Evolutionary conservation across 106 monocot genomes (phyloP).

Genomic region (Dioscorea zingiberensis): DNA sequence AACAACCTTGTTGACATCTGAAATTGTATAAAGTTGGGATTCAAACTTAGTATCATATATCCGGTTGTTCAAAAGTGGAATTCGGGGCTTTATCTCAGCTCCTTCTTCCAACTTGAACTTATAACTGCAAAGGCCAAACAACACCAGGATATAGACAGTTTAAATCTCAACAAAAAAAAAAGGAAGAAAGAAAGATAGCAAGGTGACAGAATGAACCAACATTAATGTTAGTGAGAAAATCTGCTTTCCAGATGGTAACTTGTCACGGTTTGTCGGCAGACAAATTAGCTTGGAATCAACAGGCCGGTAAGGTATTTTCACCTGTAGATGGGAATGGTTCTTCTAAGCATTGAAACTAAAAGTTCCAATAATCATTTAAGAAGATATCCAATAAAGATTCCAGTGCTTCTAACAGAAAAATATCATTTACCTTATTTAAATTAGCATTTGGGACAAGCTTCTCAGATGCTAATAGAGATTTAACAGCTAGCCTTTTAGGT

Average conservation of each 20-base stretch:
- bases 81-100: constrained; percentile 73
- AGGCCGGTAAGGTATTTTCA: constrained; percentile 74
- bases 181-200: background rate
- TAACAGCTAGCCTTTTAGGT: constrained; percentile 60
- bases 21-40: constrained; percentile 85
- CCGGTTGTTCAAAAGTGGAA: constrained; percentile 81
- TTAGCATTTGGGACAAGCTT: constrained; percentile 73
- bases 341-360: background rate
- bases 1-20: constrained; percentile 79
- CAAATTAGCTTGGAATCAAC: constrained; percentile 54
- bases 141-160: background rate
- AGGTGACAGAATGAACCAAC: constrained; percentile 23
- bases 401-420: background rate
- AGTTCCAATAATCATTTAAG: background rate
- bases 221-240: constrained; percentile 66
- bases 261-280: constrained; percentile 67
- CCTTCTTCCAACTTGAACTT: constrained; percentile 91
- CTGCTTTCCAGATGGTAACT: constrained; percentile 80
- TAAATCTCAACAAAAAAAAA: background rate
- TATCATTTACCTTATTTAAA: constrained; percentile 53
- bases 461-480: constrained; percentile 72
- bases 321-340: constrained; percentile 25
- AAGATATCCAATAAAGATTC: background rate
- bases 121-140: constrained; percentile 45
- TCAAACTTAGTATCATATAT: constrained; percentile 91